Evolutionary conservation across 2,329 filamentous ascomycete genomes (phyloP).

Genomic region (Lachnellula suecica): DNA sequence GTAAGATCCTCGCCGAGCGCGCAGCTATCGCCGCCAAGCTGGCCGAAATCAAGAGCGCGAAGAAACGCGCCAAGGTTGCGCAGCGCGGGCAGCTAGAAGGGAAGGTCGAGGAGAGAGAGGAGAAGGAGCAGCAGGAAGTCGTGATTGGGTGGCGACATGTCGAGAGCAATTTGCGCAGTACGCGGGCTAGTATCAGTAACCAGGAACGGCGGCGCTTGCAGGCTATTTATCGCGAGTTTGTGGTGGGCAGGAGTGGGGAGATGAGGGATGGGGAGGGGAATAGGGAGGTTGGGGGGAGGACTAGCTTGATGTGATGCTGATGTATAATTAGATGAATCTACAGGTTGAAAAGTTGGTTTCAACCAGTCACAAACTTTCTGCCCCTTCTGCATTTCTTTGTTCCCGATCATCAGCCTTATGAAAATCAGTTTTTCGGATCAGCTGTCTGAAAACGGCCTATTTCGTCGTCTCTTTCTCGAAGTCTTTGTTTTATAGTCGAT

Average conservation of each 20-base stretch:
- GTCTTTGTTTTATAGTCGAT: too few species aligned
- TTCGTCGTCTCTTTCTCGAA: too few species aligned
- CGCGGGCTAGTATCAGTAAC: conserved; percentile 77
- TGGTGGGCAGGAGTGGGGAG: conserved; percentile 88
- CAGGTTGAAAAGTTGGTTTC: too few species aligned
- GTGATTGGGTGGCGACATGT: conserved; percentile 84
- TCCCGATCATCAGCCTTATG: too few species aligned
- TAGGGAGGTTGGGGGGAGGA: conserved; percentile 88
- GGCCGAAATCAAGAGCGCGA: conserved; percentile 71
- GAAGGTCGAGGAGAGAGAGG: conserved; percentile 33
- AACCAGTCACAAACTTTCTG: too few species aligned
- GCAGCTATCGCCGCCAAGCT: conserved; percentile 81
- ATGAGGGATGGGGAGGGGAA: conserved; percentile 91
- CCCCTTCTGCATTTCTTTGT: too few species aligned
- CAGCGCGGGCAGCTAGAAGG: conserved; percentile 19
- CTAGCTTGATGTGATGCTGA: conserved; percentile 76
- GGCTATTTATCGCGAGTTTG: conserved; percentile 89
- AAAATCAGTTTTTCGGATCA: too few species aligned
- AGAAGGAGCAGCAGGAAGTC: conserved; percentile 62
- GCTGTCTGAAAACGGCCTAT: too few species aligned
- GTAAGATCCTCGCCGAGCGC: conserved; percentile 67
- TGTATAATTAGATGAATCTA: neutral
- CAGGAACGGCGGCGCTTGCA: conserved; percentile 73
- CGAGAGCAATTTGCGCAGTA: conserved; percentile 71
- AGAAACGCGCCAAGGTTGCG: conserved; percentile 41